Conservation (phyloP, 1,139 yeast species). For the Yamadazyma blattariae region DNA sequence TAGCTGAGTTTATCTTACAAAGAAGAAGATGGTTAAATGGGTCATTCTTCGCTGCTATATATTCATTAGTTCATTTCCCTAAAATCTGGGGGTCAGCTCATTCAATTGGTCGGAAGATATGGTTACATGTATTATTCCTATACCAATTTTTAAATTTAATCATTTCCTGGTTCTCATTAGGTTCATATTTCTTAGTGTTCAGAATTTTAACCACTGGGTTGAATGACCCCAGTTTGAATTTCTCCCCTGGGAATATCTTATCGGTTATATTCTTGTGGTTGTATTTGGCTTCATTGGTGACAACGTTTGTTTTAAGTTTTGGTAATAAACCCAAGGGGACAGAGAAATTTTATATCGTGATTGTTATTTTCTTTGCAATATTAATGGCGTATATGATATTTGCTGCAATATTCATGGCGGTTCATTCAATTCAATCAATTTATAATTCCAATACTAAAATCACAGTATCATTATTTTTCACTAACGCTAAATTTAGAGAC, state of each 20-base stretch:
- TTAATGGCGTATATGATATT: conserved; percentile 90
- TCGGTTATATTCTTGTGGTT: conserved; percentile 87
- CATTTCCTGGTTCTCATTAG: conserved; percentile 79
- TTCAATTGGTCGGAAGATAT: conserved; percentile 38
- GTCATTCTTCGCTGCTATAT: conserved; percentile 49
- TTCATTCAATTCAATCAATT: conserved; percentile 38
- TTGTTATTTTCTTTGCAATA: conserved; percentile 84
- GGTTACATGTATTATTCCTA: conserved; percentile 41
- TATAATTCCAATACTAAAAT: conserved; percentile 27
- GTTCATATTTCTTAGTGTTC: conserved; percentile 78
- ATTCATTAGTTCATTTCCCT: conserved; percentile 43
- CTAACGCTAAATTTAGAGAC: conserved; percentile 44
- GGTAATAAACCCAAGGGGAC: conserved; percentile 97
- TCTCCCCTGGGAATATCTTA: conserved; percentile 71
- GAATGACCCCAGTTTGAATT: conserved; percentile 44
- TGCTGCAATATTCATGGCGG: conserved; percentile 50
- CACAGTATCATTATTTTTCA: conserved; percentile 38
- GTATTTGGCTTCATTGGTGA: conserved; percentile 81
- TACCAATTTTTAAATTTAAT: conserved; percentile 44
- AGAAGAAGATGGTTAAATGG: conserved; percentile 54
- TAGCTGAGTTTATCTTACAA: conserved; percentile 47
- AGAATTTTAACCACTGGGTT: conserved; percentile 72
- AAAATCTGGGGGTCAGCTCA: conserved; percentile 45
- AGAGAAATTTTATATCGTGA: conserved; percentile 73
- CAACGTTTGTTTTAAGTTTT: conserved; percentile 86